Evolutionary conservation across 768 basidiomycete species (phyloP).

Genomic region (Hortiboletus flavorubellus): DNA sequence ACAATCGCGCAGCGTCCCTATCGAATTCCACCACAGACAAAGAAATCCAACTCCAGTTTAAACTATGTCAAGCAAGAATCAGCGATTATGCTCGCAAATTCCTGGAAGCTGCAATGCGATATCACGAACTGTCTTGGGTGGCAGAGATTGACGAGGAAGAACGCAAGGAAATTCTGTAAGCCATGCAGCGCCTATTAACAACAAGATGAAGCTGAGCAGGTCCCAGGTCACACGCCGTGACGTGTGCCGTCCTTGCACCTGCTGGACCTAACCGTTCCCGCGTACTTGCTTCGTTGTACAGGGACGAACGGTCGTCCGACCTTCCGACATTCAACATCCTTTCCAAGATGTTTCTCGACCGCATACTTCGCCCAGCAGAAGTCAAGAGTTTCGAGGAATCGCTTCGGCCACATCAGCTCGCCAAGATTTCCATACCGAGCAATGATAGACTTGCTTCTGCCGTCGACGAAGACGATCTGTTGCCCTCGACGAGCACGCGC

Average conservation of each 20-base stretch:
- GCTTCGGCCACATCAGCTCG: conserved; percentile 90
- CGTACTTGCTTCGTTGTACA: conserved; percentile 85
- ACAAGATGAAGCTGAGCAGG: conserved; percentile 6
- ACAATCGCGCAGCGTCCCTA: conserved; percentile 91
- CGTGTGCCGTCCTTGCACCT: conserved; percentile 94
- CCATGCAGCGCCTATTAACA: conserved; percentile 11
- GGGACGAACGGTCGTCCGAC: conserved; percentile 85
- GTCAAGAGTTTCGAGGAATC: conserved; percentile 85
- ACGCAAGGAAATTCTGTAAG: conserved; percentile 85
- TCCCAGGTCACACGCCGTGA: conserved; percentile 81
- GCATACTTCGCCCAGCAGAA: conserved; percentile 88
- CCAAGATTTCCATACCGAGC: conserved; percentile 81
- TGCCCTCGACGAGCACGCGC: conserved; percentile 64
- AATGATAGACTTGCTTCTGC: conserved; percentile 77
- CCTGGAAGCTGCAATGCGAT: conserved; percentile 88
- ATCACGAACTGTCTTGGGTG: conserved; percentile 92
- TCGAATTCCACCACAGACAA: conserved; percentile 77
- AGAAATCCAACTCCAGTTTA: conserved; percentile 79
- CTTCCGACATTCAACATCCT: conserved; percentile 87
- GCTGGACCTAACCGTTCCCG: conserved; percentile 96
- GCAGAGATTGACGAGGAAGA: conserved; percentile 93
- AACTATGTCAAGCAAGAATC: conserved; percentile 91
- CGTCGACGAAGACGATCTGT: conserved; percentile 54
- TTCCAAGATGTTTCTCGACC: conserved; percentile 97
- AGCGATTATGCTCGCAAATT: conserved; percentile 91